Conservation (phyloP, 352 stramenopile species). For the Nothophytophthora sp. region DNA sequence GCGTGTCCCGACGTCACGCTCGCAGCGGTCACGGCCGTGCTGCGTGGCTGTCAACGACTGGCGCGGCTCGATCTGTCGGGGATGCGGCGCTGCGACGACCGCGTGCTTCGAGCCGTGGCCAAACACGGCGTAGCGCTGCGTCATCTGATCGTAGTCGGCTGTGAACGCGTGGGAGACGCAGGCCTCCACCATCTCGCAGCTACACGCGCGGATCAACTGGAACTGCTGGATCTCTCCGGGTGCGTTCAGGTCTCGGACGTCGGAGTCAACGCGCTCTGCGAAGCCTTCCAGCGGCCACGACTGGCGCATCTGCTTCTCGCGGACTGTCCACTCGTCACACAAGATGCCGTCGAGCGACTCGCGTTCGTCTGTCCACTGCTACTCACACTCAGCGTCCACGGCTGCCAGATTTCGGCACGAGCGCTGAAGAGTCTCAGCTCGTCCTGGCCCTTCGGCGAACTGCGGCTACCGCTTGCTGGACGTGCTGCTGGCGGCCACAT, state of each 20-base stretch:
- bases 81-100: constrained; percentile 59
- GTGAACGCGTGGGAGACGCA: constrained; percentile 58
- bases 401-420: constrained; percentile 60
- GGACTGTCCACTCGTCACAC: constrained; percentile 60
- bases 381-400: constrained; percentile 66
- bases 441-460: constrained; percentile 61
- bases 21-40: constrained; percentile 57
- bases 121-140: constrained; percentile 31
- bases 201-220: constrained; percentile 53
- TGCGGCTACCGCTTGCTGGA: constrained; percentile 35
- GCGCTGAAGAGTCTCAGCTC: constrained; percentile 64
- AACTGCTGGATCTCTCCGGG: constrained; percentile 60
- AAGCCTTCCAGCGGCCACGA: constrained; percentile 52
- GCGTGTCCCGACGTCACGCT: constrained; percentile 85
- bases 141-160: constrained; percentile 64
- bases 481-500: constrained; percentile 10
- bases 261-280: constrained; percentile 49
- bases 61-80: constrained; percentile 54
- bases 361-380: constrained; percentile 68
- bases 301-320: constrained; percentile 60
- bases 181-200: constrained; percentile 52
- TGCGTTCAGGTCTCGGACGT: constrained; percentile 56
- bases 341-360: constrained; percentile 60
- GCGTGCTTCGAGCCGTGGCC: constrained; percentile 53
- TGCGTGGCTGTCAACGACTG: constrained; percentile 52